These are phyloP conservation scores for Mucor irregularis DNA, from an alignment of 371 early-diverging fungal genomes.

Conservation along the genomic window DNA sequence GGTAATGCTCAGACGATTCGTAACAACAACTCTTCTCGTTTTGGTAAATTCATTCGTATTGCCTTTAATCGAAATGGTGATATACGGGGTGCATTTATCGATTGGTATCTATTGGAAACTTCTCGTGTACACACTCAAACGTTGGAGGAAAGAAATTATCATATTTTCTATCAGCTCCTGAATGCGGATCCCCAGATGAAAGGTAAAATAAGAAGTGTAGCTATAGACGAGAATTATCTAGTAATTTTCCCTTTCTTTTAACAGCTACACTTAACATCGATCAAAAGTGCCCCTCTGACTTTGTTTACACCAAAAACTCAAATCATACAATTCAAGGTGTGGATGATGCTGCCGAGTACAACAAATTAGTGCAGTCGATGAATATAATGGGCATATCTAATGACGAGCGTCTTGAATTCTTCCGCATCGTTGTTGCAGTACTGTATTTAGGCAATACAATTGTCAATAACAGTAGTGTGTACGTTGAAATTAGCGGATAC, in stretches of 20 bases:
- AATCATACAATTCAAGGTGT: slow-evolving; percentile 91
- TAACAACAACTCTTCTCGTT: slow-evolving; percentile 99
- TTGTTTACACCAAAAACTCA: slow-evolving; percentile 78
- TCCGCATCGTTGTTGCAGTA: slow-evolving; percentile 90
- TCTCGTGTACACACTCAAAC: slow-evolving; percentile 96
- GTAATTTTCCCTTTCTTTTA: neutral
- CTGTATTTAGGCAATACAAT: slow-evolving; percentile 96
- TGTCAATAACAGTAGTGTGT: slow-evolving; percentile 70
- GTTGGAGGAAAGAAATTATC: slow-evolving; percentile 94
- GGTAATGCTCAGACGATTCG: slow-evolving; percentile 99
- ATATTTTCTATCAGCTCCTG: slow-evolving; percentile 98
- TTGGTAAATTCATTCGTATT: slow-evolving; percentile 99
- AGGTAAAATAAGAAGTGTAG: neutral
- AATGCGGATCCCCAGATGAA: slow-evolving; percentile 63
- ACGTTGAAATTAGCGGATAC: slow-evolving; percentile 84
- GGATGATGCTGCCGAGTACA: slow-evolving; percentile 90
- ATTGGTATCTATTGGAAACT: slow-evolving; percentile 98
- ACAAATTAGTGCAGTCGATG: slow-evolving; percentile 74
- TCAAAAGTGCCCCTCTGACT: slow-evolving; percentile 66
- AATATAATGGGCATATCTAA: slow-evolving; percentile 78
- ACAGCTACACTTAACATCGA: slow-evolving; percentile 2
- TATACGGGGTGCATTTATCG: slow-evolving; percentile 97
- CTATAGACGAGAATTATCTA: neutral
- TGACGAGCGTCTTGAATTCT: slow-evolving; percentile 81
- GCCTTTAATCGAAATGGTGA: slow-evolving; percentile 89